Conservation (phyloP, 768 basidiomycete species). For the Cantharellus cinnabarinus region DNA sequence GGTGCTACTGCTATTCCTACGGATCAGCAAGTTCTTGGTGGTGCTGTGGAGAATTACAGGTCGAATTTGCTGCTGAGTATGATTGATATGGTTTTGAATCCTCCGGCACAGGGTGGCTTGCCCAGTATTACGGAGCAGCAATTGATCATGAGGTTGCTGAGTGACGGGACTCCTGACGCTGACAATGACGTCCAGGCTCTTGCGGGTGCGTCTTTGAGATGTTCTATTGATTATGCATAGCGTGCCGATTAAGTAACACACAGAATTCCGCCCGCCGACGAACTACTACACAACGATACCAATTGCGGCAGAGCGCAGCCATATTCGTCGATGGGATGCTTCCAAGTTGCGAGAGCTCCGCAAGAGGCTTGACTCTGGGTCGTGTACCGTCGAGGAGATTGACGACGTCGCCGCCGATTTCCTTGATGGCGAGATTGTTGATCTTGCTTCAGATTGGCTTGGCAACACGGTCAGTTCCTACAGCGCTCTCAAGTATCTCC, state of each 20-base stretch:
- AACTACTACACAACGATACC: constrained; percentile 97
- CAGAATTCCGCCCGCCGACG: constrained; percentile 80
- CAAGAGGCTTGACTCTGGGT: constrained; percentile 81
- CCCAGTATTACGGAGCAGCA: constrained; percentile 80
- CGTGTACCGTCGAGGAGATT: constrained; percentile 64
- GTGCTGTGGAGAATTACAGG: constrained; percentile 84
- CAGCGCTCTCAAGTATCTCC: neutral
- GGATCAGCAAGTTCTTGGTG: constrained; percentile 83
- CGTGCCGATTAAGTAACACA: neutral
- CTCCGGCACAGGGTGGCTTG: constrained; percentile 28
- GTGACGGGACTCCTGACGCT: constrained; percentile 51
- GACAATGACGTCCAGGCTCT: constrained; percentile 73
- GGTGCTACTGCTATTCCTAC: constrained; percentile 84
- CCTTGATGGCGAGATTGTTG: constrained; percentile 84
- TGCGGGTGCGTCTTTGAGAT: constrained; percentile 39
- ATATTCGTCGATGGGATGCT: constrained; percentile 83
- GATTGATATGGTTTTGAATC: constrained; percentile 59
- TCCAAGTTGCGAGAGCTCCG: constrained; percentile 84
- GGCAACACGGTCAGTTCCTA: constrained; percentile 62
- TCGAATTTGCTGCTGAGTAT: constrained; percentile 78
- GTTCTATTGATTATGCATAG: neutral
- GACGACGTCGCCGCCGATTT: constrained; percentile 81
- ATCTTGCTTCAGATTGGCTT: constrained; percentile 92
- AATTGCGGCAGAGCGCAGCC: constrained; percentile 60
- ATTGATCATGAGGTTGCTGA: constrained; percentile 89